Evolutionary conservation across 1,284 basidiomycete species (phyloP), one percentile per base, ranked within the genome.

Genomic region (Hypsizygus ulmarius): DNA sequence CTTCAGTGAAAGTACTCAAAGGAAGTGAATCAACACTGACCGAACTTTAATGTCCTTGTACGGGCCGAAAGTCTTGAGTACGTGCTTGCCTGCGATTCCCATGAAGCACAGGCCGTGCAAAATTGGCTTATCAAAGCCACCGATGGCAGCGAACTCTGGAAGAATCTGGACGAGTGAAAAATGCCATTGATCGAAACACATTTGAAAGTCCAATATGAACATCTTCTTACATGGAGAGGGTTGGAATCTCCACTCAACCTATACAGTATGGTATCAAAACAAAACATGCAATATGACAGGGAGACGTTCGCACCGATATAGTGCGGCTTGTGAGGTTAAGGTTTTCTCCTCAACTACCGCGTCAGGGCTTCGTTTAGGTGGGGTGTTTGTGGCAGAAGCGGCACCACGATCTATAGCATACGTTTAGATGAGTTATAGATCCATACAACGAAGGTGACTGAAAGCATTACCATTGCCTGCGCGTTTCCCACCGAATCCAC

Each of bases 31-130:
- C n/a, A n/a, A 47, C 29, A 66, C 79, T 60, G 61, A 95, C 80
- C 96, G 83, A 52, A 93, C 93, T 81, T 99, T 99, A 76, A 99
- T 97, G 66, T 97, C 93, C 62, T 84, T 84, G 73, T 81, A 96
- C 6, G 81, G 68, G 18, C 96, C 96, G 64, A 83, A 99, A 1
- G 84, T 78, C 68, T 95, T 88, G 60, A 90, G 68, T 36, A 99
- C 82, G 64, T 97, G 93, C 72, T 97, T 97, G n/a, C 87, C 92
- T 7, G 94, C 82, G 54, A 98, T 87, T 42, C 96, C 96, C 79
- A 97, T 90, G 37, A 79, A 90, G 74, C 94, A 98, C 5, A 99
- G 81, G 18, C 87, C 86, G 59, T 88, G 87, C 16, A 89, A 68
- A 54, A 91, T 93, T 1, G 96, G 96, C 67, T 84, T 86, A 59